phyloP scores from a whole-genome alignment of 2,329 filamentous ascomycete species.

The Sphaerulina vaccinii region DNA sequence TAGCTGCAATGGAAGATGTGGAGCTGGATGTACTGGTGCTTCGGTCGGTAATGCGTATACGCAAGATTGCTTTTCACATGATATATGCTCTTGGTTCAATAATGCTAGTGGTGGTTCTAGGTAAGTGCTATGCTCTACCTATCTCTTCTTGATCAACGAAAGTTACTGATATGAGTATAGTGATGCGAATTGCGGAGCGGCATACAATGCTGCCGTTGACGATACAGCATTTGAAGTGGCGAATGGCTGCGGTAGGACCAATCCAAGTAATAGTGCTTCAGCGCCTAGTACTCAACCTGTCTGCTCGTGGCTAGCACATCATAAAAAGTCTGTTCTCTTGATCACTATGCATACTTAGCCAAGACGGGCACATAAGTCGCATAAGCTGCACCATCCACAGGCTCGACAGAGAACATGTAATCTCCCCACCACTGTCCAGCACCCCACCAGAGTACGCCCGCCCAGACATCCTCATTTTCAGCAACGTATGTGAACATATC shows the following conservation, averaged over 20 bases:
- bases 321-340: too few relatives aligned
- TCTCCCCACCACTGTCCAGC: conserved; percentile 52
- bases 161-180: conserved; percentile 30
- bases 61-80: conserved; percentile 53
- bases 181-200: conserved; percentile 50
- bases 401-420: conserved; percentile 47
- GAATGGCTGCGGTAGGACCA: conserved; percentile 35
- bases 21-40: conserved; percentile 47
- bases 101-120: conserved; percentile 49
- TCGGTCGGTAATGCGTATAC: conserved; percentile 51
- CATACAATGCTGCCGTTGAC: conserved; percentile 46
- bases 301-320: conserved; percentile 24
- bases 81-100: conserved; percentile 54
- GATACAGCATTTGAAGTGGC: conserved; percentile 43
- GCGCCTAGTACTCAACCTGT: conserved; percentile 23
- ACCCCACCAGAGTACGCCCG: conserved; percentile 55
- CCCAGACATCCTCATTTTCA: conserved; percentile 54
- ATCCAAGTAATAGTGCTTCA: conserved; percentile 32
- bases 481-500: conserved; percentile 52
- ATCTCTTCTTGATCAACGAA: not conserved
- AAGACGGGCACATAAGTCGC: conserved; percentile 23
- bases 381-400: conserved; percentile 47
- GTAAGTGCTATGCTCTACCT: conserved; percentile 31
- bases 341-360: not conserved
- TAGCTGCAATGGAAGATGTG: conserved; percentile 52